Evolutionary conservation across 73 alveolate genomes (phyloP).

Genomic region (Paramecium sonneborni): DNA sequence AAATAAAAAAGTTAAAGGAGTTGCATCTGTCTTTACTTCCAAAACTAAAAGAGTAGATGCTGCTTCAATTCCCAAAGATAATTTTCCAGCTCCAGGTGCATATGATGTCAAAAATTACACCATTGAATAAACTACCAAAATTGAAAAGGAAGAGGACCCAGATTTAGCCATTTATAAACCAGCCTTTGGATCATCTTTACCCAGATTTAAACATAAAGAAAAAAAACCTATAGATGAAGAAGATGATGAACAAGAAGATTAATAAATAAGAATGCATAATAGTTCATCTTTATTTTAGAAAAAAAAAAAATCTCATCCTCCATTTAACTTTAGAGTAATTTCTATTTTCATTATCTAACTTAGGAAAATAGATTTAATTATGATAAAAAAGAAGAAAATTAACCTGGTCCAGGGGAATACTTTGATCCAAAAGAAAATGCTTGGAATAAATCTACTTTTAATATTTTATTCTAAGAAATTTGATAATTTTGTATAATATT

Average conservation of each 20-base stretch:
- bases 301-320: constrained; percentile 5
- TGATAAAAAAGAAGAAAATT: not conserved
- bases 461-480: constrained; percentile 53
- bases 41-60: constrained; percentile 6
- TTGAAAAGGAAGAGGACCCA: constrained; percentile 34
- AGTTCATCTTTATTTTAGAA: not conserved
- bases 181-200: constrained; percentile 46
- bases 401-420: constrained; percentile 66
- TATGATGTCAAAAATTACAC: constrained; percentile 49
- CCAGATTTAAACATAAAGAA: constrained; percentile 26
- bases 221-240: not conserved
- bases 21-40: constrained; percentile 12
- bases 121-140: not conserved
- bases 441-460: constrained; percentile 67
- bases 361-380: constrained; percentile 63
- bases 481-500: constrained; percentile 38
- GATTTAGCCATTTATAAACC: constrained; percentile 50
- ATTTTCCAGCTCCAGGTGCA: constrained; percentile 48
- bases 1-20: not conserved
- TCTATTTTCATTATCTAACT: not conserved
- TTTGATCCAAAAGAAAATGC: constrained; percentile 43
- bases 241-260: not conserved
- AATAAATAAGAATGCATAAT: not conserved
- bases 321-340: constrained; percentile 6
- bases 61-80: not conserved